Conservation (phyloP, 2,329 filamentous ascomycete species). For the Hypoxylon sp. region DNA sequence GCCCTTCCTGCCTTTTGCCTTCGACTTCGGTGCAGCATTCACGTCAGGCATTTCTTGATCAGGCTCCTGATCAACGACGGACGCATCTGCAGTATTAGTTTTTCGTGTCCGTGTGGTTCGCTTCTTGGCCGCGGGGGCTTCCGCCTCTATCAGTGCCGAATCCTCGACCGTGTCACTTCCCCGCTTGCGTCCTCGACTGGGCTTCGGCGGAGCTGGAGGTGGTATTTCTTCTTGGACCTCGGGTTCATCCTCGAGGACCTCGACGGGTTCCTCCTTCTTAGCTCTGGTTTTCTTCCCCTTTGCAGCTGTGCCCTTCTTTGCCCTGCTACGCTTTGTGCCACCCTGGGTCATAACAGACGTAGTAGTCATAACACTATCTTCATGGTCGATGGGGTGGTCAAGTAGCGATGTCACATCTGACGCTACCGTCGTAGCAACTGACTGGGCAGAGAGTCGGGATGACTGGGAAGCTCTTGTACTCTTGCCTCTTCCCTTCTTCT, state of each 20-base stretch:
- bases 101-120: conserved; percentile 67
- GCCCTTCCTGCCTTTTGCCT: conserved; percentile 61
- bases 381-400: conserved; percentile 65
- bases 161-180: conserved; percentile 72
- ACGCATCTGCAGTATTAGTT: conserved; percentile 62
- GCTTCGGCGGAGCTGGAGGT: conserved; percentile 58
- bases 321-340: conserved; percentile 64
- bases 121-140: conserved; percentile 71
- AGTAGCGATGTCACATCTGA: conserved; percentile 66
- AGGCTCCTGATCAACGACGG: conserved; percentile 56
- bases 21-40: conserved; percentile 48
- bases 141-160: conserved; percentile 58
- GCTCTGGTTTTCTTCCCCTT: conserved; percentile 63
- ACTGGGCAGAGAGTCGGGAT: conserved; percentile 75
- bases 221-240: conserved; percentile 51
- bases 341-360: conserved; percentile 71
- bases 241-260: conserved; percentile 60
- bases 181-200: conserved; percentile 72
- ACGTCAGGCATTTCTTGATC: conserved; percentile 61
- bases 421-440: conserved; percentile 63
- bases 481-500: conserved; percentile 70
- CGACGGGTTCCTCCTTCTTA: conserved; percentile 69
- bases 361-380: conserved; percentile 73
- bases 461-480: conserved; percentile 74
- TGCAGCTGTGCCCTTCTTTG: conserved; percentile 68